Base-by-base conservation (phyloP, 495 filamentous ascomycete genomes). In the Platismatia glauca region DNA sequence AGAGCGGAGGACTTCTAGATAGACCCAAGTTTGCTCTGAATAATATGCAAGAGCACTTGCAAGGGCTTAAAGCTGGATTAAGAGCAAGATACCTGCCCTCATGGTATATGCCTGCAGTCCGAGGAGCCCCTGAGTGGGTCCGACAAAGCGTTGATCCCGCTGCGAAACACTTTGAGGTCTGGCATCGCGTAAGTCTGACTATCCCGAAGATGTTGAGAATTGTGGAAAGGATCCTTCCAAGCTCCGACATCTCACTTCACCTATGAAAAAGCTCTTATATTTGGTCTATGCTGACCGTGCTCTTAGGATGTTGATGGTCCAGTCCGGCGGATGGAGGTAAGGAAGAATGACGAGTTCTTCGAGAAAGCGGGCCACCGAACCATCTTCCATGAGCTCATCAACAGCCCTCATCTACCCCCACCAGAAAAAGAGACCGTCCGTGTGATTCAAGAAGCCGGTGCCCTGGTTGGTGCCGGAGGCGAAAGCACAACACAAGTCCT, bases 1-100 rank as follows among this genome's bases (percentile, higher is more conserved):
- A 76, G 58, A 74, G 73, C 60, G 68, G 68, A 20, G 70, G 69
- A 13, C 71, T 70, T 35, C 66, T 76, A 4, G 71, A 70, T 0
- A 56, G 68, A n/a, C 63, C 66, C 15, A 55, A 63, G 9, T 65
- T 68, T 46, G 58, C 63, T 9, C 29, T 58, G 2, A 57, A 46
- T 22, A 41, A 65, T 1, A 61, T 48, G 58, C 38, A 39, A 13
- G 15, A 64, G 27, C 58, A 65, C 38, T 18, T 57, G 38, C 63
- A 65, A 27, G 63, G 63, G 2, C 48, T 65, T n/a, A 60, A 57
- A 31, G 15, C 58, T 18, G 63, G 63, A 20, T 24, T 65, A 6
- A 61, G 58, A 41, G 63, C 63, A 34, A 27, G 63, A 13, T 65
- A 65, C 34, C 18, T 65, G 4, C 63, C 58, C 0, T 39, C 46